Evolutionary conservation across 352 stramenopile species (phyloP).

Genomic region (Phytopythium montanum): DNA sequence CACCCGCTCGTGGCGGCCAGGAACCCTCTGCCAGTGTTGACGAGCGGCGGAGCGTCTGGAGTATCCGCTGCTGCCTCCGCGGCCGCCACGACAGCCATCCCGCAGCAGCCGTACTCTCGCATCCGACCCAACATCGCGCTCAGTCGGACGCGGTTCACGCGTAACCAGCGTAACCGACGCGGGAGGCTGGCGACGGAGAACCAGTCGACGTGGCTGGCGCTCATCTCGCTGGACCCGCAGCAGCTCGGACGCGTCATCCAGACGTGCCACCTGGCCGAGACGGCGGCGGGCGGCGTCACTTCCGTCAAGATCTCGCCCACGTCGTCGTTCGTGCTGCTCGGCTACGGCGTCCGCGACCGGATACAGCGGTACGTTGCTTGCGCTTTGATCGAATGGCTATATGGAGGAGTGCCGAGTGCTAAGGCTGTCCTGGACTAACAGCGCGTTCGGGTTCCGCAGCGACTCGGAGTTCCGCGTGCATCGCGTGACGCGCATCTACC

Average conservation of each 20-base stretch:
- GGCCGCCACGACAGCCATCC: constrained; percentile 16
- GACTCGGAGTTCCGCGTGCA: constrained; percentile 81
- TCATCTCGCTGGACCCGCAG: constrained; percentile 80
- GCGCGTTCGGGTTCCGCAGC: constrained; percentile 21
- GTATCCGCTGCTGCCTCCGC: not conserved
- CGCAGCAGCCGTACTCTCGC: constrained; percentile 70
- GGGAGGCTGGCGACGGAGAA: constrained; percentile 73
- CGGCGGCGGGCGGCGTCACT: constrained; percentile 78
- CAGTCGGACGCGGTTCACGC: constrained; percentile 71
- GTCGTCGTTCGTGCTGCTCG: constrained; percentile 80
- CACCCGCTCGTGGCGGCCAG: constrained; percentile 30
- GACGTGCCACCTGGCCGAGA: constrained; percentile 78
- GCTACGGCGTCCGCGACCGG: constrained; percentile 82
- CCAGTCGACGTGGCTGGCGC: constrained; percentile 82
- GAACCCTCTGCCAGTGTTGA: constrained; percentile 13
- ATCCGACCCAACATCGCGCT: constrained; percentile 85
- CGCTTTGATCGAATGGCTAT: not conserved
- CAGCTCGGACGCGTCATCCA: constrained; percentile 77
- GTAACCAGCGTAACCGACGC: constrained; percentile 68
- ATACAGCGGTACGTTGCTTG: constrained; percentile 64
- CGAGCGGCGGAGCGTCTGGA: not conserved
- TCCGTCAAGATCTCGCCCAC: constrained; percentile 89
- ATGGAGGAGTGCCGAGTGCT: not conserved
- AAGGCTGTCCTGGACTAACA: constrained; percentile 3
- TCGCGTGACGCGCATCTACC: constrained; percentile 86